Conservation (phyloP, 441 rosid species). For the Corymbia citriodora region DNA sequence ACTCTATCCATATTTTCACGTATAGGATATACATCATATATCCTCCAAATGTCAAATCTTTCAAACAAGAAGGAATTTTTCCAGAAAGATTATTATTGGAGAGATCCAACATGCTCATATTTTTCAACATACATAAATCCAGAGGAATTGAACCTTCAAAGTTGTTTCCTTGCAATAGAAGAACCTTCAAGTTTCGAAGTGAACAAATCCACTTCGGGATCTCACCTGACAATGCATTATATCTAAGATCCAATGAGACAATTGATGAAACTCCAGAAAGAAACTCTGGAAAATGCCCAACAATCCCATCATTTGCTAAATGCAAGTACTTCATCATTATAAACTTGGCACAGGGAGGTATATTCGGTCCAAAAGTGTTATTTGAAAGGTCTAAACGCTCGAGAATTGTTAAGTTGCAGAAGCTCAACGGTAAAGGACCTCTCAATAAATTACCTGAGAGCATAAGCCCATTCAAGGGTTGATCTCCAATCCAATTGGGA, state of each 20-base stretch:
- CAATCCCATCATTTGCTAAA: not conserved
- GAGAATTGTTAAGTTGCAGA: accelerated
- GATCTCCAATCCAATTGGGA: not conserved
- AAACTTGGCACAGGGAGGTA: accelerated
- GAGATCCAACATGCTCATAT: not conserved
- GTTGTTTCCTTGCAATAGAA: not conserved
- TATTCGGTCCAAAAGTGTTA: not conserved
- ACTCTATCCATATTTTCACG: not conserved
- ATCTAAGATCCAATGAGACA: not conserved
- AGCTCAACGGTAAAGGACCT: not conserved
- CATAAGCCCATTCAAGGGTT: accelerated
- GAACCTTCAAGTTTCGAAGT: not conserved
- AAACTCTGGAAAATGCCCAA: not conserved
- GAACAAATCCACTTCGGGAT: not conserved
- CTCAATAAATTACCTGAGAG: accelerated
- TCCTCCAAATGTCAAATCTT: not conserved
- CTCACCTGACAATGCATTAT: not conserved
- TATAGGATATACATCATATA: too few relatives aligned
- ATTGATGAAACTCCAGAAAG: accelerated
- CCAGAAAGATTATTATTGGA: not conserved
- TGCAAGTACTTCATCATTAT: accelerated
- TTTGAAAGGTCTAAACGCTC: not conserved
- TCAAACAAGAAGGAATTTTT: not conserved
- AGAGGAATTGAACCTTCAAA: not conserved
- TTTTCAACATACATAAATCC: not conserved